phyloP scores from a whole-genome alignment of 495 filamentous ascomycete species.

The Stereocaulon alpinum region DNA sequence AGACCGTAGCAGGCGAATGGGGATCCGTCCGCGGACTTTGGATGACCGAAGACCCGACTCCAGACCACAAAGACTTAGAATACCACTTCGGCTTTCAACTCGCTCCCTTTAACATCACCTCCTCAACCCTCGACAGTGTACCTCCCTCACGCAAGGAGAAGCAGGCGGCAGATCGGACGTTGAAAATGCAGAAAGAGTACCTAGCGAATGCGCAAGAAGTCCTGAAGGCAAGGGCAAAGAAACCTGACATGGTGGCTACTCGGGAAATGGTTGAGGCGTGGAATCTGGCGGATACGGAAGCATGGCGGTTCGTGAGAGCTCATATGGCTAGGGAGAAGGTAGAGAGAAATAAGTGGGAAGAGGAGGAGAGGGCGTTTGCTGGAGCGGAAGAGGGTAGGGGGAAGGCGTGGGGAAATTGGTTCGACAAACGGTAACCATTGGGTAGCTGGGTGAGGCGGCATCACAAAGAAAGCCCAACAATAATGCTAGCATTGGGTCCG shows the following conservation, averaged over 20 bases:
- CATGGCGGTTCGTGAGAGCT: constrained; percentile 82
- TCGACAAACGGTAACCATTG: constrained; percentile 8
- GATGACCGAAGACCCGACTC: constrained; percentile 64
- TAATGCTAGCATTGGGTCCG: background rate
- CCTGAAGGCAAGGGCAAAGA: constrained; percentile 33
- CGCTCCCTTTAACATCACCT: constrained; percentile 32
- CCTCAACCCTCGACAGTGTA: constrained; percentile 9
- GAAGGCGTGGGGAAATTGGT: constrained; percentile 17
- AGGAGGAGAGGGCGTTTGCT: constrained; percentile 55
- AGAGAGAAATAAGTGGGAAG: constrained; percentile 59
- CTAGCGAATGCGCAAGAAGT: constrained; percentile 49
- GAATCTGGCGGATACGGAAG: constrained; percentile 88
- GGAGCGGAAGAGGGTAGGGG: constrained; percentile 29
- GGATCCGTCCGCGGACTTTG: constrained; percentile 55
- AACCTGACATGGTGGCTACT: constrained; percentile 22
- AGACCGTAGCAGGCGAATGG: constrained; percentile 59
- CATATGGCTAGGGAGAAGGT: constrained; percentile 47
- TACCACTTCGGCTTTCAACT: constrained; percentile 86
- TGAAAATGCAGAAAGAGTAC: constrained; percentile 48
- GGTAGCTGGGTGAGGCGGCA: background rate
- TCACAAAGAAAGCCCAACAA: background rate
- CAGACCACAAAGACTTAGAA: constrained; percentile 50
- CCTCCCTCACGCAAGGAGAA: constrained; percentile 27
- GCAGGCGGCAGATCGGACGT: constrained; percentile 28
- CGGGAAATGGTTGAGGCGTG: constrained; percentile 60